These are phyloP conservation scores for Bipolaris oryzae DNA, from an alignment of 2,329 filamentous ascomycete species.

Conservation along the genomic window DNA sequence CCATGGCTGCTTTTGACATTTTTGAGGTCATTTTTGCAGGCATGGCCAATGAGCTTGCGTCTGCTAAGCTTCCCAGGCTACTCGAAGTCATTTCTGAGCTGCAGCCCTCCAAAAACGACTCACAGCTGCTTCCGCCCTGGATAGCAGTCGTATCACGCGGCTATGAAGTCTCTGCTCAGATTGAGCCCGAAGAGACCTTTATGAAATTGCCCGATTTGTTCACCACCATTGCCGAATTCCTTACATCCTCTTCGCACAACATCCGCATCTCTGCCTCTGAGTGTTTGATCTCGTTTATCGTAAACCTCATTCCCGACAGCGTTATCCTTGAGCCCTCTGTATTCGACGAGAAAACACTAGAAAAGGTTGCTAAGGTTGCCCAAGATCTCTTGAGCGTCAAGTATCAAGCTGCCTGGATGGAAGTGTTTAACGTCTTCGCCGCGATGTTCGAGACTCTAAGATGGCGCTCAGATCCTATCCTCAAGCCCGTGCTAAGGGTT, in stretches of 20 bases:
- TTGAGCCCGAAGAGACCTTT: slow-evolving; percentile 90
- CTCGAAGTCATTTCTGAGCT: slow-evolving; percentile 91
- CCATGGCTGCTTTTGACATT: slow-evolving; percentile 94
- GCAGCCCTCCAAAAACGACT: slow-evolving; percentile 89
- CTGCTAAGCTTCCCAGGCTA: slow-evolving; percentile 84
- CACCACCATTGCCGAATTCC: slow-evolving; percentile 76
- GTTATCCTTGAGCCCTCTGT: slow-evolving; percentile 88
- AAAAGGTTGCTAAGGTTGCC: slow-evolving; percentile 76
- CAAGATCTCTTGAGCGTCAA: slow-evolving; percentile 82
- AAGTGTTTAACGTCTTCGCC: slow-evolving; percentile 87
- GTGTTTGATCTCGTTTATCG: slow-evolving; percentile 90
- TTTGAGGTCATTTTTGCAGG: slow-evolving; percentile 96
- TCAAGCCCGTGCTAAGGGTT: slow-evolving; percentile 75
- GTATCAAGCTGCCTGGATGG: slow-evolving; percentile 92
- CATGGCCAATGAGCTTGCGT: slow-evolving; percentile 85
- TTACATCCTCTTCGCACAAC: slow-evolving; percentile 87
- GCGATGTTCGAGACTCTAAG: slow-evolving; percentile 86
- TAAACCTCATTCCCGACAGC: slow-evolving; percentile 82
- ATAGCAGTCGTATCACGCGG: slow-evolving; percentile 93
- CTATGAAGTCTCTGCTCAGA: slow-evolving; percentile 89
- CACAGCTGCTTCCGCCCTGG: slow-evolving; percentile 93
- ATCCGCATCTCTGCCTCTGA: slow-evolving; percentile 94
- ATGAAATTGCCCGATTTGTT: slow-evolving; percentile 87
- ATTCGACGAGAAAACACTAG: slow-evolving; percentile 87
- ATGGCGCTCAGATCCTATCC: slow-evolving; percentile 82